Evolutionary conservation across 192 early-diverging fungal genomes (phyloP), one percentile per base, ranked within the genome.

Genomic region (Spinellus fusiger): DNA sequence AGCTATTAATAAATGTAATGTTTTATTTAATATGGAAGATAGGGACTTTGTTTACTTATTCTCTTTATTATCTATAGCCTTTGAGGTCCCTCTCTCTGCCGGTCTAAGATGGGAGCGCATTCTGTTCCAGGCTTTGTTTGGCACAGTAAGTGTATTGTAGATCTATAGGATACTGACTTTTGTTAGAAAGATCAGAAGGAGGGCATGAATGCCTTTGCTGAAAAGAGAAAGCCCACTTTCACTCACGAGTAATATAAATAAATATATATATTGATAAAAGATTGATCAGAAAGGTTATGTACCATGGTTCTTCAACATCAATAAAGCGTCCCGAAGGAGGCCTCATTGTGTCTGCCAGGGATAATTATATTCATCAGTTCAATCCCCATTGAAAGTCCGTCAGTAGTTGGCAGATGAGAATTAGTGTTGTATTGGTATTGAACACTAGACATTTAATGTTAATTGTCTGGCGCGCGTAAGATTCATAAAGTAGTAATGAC

Each of bases 141-240:
- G 82, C 28, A 92, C 91, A 48, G 82, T 84, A 78, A 66, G 81
- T 68, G 44, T 27, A 35, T 37, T 10, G 37, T 29, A 53, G 66
- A 47, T 59, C 15, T 62, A 29, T 63, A n/a, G n/a, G n/a, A n/a
- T n/a, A n/a, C n/a, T 61, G 54, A 35, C 27, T 27, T 47, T 51
- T 28, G 56, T 33, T 65, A 84, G 73, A 71, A 90, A 52, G 96
- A 98, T 72, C 91, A 94, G 75, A 93, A 91, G 77, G 96, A 98
- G 77, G 96, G 96, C 56, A 98, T 96, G 93, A 57, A 56, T 16
- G 96, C 96, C 5, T 98, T 98, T 75, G 84, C 81, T 49, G 89
- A 93, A 61, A 98, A 98, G 83, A 82, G 96, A 63, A 83, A 83
- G 75, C 73, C 96, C 51, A 84, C 84, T 32, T 98, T 93, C 79